Conservation (phyloP, 2,329 filamentous ascomycete species). For the Xylaria sp. region DNA sequence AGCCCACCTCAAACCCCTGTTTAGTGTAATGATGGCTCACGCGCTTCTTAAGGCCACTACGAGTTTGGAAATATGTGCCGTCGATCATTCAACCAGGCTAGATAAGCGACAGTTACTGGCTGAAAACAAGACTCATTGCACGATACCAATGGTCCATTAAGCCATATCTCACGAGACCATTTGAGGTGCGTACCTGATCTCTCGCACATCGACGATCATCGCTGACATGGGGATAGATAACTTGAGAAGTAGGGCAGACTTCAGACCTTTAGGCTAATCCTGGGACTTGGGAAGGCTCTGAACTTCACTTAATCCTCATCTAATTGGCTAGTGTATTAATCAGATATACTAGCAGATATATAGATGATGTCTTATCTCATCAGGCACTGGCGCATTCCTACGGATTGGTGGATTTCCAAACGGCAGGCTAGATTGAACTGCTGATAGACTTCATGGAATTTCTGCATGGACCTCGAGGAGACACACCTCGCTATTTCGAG, state of each 20-base stretch:
- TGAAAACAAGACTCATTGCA: background rate
- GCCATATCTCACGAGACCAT: constrained; percentile 1
- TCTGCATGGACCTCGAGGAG: constrained; percentile 5
- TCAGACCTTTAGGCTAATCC: background rate
- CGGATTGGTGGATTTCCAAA: background rate
- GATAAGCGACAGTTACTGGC: constrained; percentile 19
- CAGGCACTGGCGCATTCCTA: background rate
- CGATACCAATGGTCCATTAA: background rate
- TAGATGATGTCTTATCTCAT: constrained; percentile 10
- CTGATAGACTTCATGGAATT: constrained; percentile 7
- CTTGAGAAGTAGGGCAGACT: constrained; percentile 10
- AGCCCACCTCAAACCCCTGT: constrained; percentile 1
- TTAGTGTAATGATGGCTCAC: constrained; percentile 14
- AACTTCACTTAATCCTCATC: background rate
- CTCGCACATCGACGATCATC: background rate
- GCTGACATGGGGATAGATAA: constrained; percentile 8
- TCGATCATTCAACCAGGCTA: background rate
- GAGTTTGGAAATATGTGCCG: constrained; percentile 3
- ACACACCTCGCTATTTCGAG: constrained; percentile 3
- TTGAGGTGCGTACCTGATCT: constrained; percentile 20
- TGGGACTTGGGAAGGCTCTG: background rate
- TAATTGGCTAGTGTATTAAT: background rate
- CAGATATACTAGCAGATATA: background rate
- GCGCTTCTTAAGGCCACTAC: constrained; percentile 14
- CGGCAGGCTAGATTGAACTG: constrained; percentile 14